Evolutionary conservation across 192 early-diverging fungal genomes (phyloP).

Genomic region (Oehlia diaphana): DNA sequence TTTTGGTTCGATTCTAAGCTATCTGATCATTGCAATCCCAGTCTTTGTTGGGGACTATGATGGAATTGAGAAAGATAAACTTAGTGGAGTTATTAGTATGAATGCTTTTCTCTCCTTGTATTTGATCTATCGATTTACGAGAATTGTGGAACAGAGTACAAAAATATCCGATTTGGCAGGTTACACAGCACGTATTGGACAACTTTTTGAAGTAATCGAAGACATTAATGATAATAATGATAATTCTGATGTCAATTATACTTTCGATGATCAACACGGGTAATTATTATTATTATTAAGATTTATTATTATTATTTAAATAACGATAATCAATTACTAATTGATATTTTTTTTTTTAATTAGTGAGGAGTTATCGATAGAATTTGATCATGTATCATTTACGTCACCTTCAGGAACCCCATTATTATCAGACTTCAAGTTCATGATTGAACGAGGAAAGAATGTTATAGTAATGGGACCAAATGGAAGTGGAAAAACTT

Average conservation of each 20-base stretch:
- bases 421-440: constrained; percentile 46
- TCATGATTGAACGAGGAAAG: constrained; percentile 51
- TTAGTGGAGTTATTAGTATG: constrained; percentile 77
- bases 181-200: constrained; percentile 77
- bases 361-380: constrained; percentile 31
- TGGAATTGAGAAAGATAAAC: constrained; percentile 60
- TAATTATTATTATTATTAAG: constrained; percentile 11
- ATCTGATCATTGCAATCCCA: constrained; percentile 78
- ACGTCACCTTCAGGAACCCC: constrained; percentile 36
- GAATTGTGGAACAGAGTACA: constrained; percentile 67
- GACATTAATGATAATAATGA: constrained; percentile 47
- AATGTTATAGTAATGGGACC: constrained; percentile 71
- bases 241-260: constrained; percentile 49
- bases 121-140: constrained; percentile 74
- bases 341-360: background rate
- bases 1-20: constrained; percentile 77
- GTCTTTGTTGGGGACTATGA: constrained; percentile 83
- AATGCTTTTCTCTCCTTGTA: constrained; percentile 86
- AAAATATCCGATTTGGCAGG: constrained; percentile 78
- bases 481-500: constrained; percentile 86
- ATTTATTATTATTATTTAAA: background rate
- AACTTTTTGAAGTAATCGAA: constrained; percentile 76
- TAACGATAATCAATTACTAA: background rate
- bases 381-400: constrained; percentile 40
- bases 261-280: constrained; percentile 38